A percentile compares a stretch with the other conserved stretches of the same genome.
Conservation (phyloP, 257 asterid genomes). For the Solanum lycopersicoides region DNA sequence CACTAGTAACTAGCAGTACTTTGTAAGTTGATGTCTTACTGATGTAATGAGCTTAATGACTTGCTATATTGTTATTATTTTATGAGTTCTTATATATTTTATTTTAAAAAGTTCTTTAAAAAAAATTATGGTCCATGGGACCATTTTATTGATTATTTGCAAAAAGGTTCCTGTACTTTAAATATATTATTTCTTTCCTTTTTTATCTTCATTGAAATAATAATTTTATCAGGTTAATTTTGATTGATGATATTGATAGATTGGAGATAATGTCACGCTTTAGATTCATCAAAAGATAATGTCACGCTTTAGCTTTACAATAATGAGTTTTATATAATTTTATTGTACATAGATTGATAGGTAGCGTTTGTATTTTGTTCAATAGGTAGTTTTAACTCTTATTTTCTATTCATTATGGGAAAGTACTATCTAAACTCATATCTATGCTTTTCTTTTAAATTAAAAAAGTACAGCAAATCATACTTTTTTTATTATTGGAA, state of each 20-base stretch:
- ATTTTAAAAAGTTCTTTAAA: neutral
- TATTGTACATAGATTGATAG: neutral
- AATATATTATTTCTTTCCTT: neutral
- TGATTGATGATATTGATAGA: neutral
- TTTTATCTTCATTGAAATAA: neutral
- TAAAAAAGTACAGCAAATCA: neutral
- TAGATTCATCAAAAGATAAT: neutral
- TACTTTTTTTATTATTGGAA: neutral
- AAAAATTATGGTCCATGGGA: neutral
- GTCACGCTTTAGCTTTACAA: neutral
- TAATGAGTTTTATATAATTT: neutral
- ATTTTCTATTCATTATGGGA: neutral
- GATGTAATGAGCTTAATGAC: neutral
- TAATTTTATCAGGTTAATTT: neutral
- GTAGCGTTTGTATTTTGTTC: neutral
- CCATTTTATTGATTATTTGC: neutral
- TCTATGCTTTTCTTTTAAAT: neutral
- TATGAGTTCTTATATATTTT: neutral
- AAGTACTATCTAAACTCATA: neutral
- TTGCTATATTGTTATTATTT: neutral
- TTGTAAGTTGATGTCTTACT: neutral
- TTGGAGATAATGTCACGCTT: neutral
- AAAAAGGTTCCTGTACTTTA: neutral
- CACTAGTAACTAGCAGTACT: neutral
- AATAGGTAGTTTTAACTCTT: neutral